These are phyloP conservation scores for Raffaelea arxii DNA, from an alignment of 2,329 filamentous ascomycete species.

Conservation along the genomic window DNA sequence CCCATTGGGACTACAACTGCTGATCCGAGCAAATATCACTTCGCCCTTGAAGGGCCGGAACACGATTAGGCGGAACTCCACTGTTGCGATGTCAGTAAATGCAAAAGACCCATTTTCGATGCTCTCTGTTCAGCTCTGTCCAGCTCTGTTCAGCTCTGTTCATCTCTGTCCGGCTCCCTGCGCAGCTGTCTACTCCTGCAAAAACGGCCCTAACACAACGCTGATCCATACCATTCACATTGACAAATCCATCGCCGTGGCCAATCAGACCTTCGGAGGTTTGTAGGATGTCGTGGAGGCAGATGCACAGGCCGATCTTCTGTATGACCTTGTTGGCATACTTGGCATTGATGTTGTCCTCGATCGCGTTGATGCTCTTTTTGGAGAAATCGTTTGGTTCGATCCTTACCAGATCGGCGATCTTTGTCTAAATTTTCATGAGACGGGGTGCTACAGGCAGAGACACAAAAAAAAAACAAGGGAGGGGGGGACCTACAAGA, in stretches of 20 bases:
- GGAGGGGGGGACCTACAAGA: conserved; percentile 27
- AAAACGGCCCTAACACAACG: background rate
- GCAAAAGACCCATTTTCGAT: background rate
- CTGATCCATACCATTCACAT: conserved; percentile 65
- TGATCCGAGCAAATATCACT: conserved; percentile 77
- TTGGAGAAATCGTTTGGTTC: conserved; percentile 80
- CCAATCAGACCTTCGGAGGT: conserved; percentile 90
- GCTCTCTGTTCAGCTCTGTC: no score
- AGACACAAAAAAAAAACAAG: conserved; percentile 1
- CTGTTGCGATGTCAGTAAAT: conserved; percentile 31
- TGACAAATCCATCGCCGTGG: conserved; percentile 83
- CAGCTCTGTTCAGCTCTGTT: no score
- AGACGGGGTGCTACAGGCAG: background rate
- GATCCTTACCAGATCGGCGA: conserved; percentile 92
- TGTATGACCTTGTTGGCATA: conserved; percentile 95
- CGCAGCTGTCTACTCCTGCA: no score
- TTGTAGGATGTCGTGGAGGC: conserved; percentile 82
- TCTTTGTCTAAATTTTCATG: no score
- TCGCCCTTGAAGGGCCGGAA: conserved; percentile 96
- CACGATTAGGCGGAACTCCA: conserved; percentile 86
- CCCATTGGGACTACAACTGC: conserved; percentile 40
- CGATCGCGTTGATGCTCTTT: conserved; percentile 71
- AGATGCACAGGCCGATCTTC: conserved; percentile 87
- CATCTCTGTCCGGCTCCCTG: no score
- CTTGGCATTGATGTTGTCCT: conserved; percentile 95